phyloP scores from a whole-genome alignment of 225 moss, liverwort and hornwort genomes.

The Marchantia paleacea region DNA sequence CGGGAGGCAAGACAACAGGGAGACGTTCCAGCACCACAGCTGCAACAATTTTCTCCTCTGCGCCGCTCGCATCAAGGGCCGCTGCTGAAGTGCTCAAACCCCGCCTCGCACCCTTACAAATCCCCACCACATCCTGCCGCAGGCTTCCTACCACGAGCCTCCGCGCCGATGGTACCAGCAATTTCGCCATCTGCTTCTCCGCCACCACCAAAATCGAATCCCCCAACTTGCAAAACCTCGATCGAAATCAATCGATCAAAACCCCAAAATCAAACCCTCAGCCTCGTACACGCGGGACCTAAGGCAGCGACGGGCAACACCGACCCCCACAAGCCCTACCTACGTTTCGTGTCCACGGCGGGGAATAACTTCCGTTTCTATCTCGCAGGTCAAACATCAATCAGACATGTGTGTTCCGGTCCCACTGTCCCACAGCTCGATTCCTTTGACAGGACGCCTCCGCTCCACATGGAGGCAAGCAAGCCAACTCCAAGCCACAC shows the following conservation, averaged over 20 bases:
- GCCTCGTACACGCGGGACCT: background rate
- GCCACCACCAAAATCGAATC: background rate
- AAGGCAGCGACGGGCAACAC: background rate
- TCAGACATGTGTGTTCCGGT: background rate
- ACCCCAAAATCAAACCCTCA: too few relatives aligned
- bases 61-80: constrained; percentile 6
- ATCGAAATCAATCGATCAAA: too few relatives aligned
- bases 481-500: too few relatives aligned
- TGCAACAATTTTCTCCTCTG: constrained; percentile 62
- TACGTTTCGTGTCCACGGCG: background rate
- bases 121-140: constrained; percentile 4
- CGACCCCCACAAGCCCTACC: background rate
- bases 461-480: background rate
- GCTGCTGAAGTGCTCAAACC: constrained; percentile 19
- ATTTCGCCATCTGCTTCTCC: constrained; percentile 6
- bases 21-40: constrained; percentile 88
- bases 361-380: background rate
- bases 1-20: constrained; percentile 68
- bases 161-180: background rate
- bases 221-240: background rate
- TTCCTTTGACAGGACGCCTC: background rate
- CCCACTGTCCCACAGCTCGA: background rate
- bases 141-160: background rate
- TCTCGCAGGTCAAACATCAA: background rate
- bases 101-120: constrained; percentile 12